A percentile compares a stretch with the other conserved stretches of the same genome.
Evolutionary conservation across 352 stramenopile genomes (phyloP).

Genomic region (Pythium sukuiense): DNA sequence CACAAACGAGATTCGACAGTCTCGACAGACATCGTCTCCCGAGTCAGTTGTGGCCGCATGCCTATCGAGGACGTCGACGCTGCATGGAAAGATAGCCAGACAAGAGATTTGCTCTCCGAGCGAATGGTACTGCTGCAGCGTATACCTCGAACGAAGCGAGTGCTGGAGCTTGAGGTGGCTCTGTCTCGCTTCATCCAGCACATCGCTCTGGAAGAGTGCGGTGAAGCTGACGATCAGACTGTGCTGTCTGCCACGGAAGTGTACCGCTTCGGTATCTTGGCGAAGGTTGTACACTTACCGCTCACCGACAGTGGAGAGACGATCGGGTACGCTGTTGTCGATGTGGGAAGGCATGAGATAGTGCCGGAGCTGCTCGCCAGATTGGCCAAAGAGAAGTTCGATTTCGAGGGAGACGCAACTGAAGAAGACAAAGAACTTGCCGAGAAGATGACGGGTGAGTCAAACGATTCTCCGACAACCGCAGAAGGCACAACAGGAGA

Average conservation of each 20-base stretch:
- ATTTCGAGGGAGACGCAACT: constrained; percentile 58
- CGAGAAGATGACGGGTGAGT: constrained; percentile 34
- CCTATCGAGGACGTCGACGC: constrained; percentile 58
- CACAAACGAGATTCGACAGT: constrained; percentile 38
- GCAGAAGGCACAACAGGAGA: constrained; percentile 10
- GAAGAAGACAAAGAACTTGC: constrained; percentile 43
- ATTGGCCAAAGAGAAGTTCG: constrained; percentile 48
- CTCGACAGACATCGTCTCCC: constrained; percentile 40
- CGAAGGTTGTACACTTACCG: constrained; percentile 57
- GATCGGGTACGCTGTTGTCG: constrained; percentile 60
- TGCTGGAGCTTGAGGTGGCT: constrained; percentile 36
- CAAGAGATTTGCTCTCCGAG: constrained; percentile 42
- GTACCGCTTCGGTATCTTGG: constrained; percentile 62
- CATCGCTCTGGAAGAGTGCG: constrained; percentile 69
- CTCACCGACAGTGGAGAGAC: constrained; percentile 48
- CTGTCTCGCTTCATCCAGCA: constrained; percentile 65
- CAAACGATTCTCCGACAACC: not conserved
- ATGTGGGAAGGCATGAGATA: constrained; percentile 68
- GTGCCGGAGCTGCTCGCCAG: constrained; percentile 47
- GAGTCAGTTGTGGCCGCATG: constrained; percentile 55
- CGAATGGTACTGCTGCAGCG: constrained; percentile 69
- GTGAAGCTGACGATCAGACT: constrained; percentile 75
- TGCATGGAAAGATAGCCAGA: constrained; percentile 32
- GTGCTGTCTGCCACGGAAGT: constrained; percentile 67
- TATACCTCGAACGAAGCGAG: constrained; percentile 52